Evolutionary conservation across 2,329 filamentous ascomycete genomes (phyloP), one percentile per base, ranked within the genome.

Genomic region (Furcasterigmium sp.): DNA sequence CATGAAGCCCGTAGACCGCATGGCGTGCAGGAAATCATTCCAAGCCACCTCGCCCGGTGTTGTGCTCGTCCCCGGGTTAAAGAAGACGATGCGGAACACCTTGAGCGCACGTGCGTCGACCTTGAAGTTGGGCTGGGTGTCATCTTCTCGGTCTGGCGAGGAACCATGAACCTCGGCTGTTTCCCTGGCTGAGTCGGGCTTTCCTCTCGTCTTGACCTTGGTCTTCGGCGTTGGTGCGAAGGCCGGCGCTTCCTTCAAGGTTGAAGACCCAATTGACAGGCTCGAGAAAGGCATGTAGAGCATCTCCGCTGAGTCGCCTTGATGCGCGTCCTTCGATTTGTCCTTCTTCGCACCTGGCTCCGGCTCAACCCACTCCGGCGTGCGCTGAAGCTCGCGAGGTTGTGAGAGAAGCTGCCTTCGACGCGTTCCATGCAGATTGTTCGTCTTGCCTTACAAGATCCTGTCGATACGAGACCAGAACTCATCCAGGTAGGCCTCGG

Each of bases 11-110:
- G 65, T 63, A 0, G 61, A 61, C 0, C 51, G 48, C 69, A 81
- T 72, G 0, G 75, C 75, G 45, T 71, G 67, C 3, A 79, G 51
- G 45, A 80, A 75, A 40, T 80, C 74, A 3, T 49, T 56, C 77
- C 76, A 81, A 0, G 64, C 26, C 1, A 80, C 49, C 50, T 79
- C 76, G 4, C 71, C 70, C 0, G 69, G 67, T 0, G 63, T 58
- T 0, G 69, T 59, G 0, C 52, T 59, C 0, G 46, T 46, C 1
- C 43, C 47, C 0, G 60, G 56, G 38, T 60, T 51, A 17, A 17
- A 35, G 32, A 35, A 35, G 32, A 35, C 32, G 15, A 35, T 9
- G 5, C 32, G 32, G 32, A 68, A 67, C 4, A 63, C 60, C 36
- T 62, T 67, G 18, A 63, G 46, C 0, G 61, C 52, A 2, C 61